Conservation (phyloP, 2,329 filamentous ascomycete genomes). For the Epichloe sibirici region DNA sequence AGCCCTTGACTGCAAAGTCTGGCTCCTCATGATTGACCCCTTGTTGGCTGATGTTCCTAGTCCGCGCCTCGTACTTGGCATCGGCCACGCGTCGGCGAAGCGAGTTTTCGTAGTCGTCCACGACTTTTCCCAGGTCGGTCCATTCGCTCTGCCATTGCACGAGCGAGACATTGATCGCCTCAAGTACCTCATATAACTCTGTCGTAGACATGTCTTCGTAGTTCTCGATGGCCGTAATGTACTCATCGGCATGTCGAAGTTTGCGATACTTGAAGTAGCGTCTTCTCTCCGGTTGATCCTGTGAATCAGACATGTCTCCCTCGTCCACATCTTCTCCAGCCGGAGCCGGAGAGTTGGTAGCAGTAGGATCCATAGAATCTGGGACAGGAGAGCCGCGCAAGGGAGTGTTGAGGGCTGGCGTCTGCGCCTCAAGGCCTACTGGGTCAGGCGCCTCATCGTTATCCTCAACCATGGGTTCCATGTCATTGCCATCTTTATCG, state of each 20-base stretch:
- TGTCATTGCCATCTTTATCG: conserved; percentile 14
- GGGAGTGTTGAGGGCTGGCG: conserved; percentile 26
- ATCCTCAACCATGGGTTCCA: conserved; percentile 21
- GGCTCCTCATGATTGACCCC: conserved; percentile 34
- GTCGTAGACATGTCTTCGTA: conserved; percentile 34
- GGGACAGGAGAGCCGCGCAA: conserved; percentile 25
- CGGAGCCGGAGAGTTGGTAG: conserved; percentile 25
- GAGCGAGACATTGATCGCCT: conserved; percentile 32
- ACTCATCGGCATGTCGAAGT: conserved; percentile 38
- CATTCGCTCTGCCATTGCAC: conserved; percentile 43
- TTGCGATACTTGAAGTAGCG: conserved; percentile 35
- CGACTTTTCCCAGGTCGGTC: conserved; percentile 33
- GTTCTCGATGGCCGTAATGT: conserved; percentile 34
- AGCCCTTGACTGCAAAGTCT: conserved; percentile 43
- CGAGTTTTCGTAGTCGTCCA: conserved; percentile 47
- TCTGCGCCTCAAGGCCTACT: conserved; percentile 21
- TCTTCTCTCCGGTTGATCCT: conserved; percentile 17
- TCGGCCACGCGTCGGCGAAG: conserved; percentile 37
- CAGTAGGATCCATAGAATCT: conserved; percentile 26
- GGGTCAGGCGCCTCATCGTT: conserved; percentile 20
- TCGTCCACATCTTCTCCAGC: conserved; percentile 25
- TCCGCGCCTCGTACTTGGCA: conserved; percentile 32
- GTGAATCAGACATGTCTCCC: conserved; percentile 22
- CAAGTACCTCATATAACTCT: conserved; percentile 33
- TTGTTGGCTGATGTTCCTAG: conserved; percentile 25